Conservation (phyloP, 148 eudicot genomes). For the Agrostemma githago region DNA sequence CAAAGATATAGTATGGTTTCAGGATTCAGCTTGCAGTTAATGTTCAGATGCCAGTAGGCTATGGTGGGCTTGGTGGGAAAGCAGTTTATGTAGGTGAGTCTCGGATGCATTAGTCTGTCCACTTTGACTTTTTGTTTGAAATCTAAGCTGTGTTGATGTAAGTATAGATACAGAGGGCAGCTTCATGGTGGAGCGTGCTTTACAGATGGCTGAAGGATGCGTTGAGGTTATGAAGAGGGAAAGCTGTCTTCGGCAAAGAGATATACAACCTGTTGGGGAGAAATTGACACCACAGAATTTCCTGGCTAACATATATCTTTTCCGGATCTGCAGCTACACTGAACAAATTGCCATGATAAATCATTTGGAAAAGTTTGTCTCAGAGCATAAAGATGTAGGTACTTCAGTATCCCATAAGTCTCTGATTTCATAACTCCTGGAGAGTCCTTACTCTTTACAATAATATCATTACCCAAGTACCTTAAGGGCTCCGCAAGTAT, state of each 20-base stretch:
- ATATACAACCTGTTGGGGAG: constrained; percentile 28
- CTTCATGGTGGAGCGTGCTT: constrained; percentile 95
- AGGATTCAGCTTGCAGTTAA: constrained; percentile 97
- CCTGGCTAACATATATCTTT: constrained; percentile 71
- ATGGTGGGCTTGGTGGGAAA: constrained; percentile 85
- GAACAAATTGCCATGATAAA: constrained; percentile 86
- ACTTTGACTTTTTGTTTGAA: constrained; percentile 14
- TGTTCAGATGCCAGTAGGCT: constrained; percentile 77
- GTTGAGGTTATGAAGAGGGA: constrained; percentile 57
- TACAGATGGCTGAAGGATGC: constrained; percentile 91
- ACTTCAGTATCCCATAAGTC: constrained; percentile 3
- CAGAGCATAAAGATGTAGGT: constrained; percentile 81
- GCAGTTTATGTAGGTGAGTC: constrained; percentile 80
- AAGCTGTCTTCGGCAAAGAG: constrained; percentile 34
- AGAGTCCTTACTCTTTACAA: not conserved
- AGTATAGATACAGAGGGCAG: constrained; percentile 93
- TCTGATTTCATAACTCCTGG: not conserved
- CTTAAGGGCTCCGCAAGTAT: no score
- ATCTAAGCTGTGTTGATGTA: constrained; percentile 25
- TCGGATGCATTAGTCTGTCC: constrained; percentile 6
- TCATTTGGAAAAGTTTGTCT: constrained; percentile 75
- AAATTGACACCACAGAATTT: constrained; percentile 56
- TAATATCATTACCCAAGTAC: not conserved
- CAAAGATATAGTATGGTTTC: constrained; percentile 24
- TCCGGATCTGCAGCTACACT: constrained; percentile 87